A percentile compares a stretch with the other conserved stretches of the same genome.
Conservation (phyloP, 1,139 yeast species). For the Lodderomyces theae region DNA sequence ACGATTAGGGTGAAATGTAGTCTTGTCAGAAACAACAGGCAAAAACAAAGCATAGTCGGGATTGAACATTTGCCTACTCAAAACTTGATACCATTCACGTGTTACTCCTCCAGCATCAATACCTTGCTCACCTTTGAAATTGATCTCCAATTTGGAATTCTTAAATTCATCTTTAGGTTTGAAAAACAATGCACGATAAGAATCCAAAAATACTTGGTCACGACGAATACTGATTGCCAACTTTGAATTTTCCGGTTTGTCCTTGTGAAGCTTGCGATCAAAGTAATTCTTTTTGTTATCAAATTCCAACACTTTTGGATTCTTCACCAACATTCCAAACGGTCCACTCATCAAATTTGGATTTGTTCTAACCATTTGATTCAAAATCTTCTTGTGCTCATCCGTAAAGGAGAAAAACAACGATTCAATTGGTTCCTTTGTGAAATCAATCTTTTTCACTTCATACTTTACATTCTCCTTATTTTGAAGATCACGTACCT, state of each 20-base stretch:
- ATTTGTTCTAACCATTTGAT: constrained; percentile 88
- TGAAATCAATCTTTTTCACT: constrained; percentile 59
- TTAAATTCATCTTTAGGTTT: constrained; percentile 75
- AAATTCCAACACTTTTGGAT: constrained; percentile 88
- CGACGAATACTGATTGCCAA: constrained; percentile 72
- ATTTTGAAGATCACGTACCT: constrained; percentile 61
- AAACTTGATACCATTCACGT: constrained; percentile 95
- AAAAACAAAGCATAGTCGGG: constrained; percentile 93
- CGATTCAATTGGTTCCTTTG: constrained; percentile 74
- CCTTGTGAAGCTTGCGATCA: constrained; percentile 63
- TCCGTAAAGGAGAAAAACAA: constrained; percentile 86
- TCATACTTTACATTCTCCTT: constrained; percentile 58
- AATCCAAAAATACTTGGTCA: constrained; percentile 89
- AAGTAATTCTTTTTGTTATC: constrained; percentile 91
- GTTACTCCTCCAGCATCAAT: constrained; percentile 99
- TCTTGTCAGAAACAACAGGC: constrained; percentile 89
- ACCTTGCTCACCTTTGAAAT: constrained; percentile 91
- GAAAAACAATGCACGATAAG: constrained; percentile 81
- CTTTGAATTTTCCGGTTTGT: constrained; percentile 43
- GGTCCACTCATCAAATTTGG: constrained; percentile 97
- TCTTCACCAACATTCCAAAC: constrained; percentile 82
- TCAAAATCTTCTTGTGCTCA: constrained; percentile 82
- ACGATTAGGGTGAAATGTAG: constrained; percentile 94
- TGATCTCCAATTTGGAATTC: constrained; percentile 70
- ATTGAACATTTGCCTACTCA: constrained; percentile 93